These are phyloP conservation scores for Geotrichum cucujoidarum DNA, from an alignment of 1,139 yeast species.

Conservation along the genomic window DNA sequence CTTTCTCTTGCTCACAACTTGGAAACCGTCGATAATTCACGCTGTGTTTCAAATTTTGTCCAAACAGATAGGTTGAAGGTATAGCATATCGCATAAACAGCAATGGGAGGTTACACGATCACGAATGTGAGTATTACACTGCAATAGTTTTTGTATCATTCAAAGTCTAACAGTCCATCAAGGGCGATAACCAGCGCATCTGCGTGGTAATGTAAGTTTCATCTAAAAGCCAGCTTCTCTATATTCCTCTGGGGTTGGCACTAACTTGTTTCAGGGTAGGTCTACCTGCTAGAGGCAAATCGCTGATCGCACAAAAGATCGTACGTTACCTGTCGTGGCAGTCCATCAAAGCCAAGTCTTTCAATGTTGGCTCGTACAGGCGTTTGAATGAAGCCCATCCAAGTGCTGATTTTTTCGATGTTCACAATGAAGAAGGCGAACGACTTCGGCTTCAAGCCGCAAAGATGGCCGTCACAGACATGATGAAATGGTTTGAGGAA, in stretches of 20 bases:
- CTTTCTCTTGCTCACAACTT: too few relatives aligned
- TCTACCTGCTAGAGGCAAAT: conserved; percentile 69
- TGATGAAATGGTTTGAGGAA: conserved; percentile 80
- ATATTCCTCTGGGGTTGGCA: neutral
- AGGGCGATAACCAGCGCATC: conserved; percentile 34
- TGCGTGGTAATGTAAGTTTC: conserved; percentile 40
- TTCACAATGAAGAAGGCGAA: conserved; percentile 58
- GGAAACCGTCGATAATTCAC: too few relatives aligned
- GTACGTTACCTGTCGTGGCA: conserved; percentile 91
- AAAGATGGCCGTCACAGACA: conserved; percentile 66
- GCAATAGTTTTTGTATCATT: too few relatives aligned
- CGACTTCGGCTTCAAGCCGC: conserved; percentile 65
- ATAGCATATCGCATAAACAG: too few relatives aligned
- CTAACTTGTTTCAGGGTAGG: conserved; percentile 44
- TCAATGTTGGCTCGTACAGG: conserved; percentile 87
- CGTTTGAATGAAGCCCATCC: conserved; percentile 56
- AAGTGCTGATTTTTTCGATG: conserved; percentile 70
- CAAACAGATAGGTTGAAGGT: too few relatives aligned
- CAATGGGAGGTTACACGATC: conserved; percentile 19
- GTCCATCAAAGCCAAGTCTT: conserved; percentile 78
- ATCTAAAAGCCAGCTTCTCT: too few relatives aligned
- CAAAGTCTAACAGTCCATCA: too few relatives aligned
- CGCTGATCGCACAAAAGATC: conserved; percentile 73
- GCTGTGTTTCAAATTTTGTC: too few relatives aligned
- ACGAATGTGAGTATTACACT: conserved; percentile 18